A percentile compares a stretch with the other conserved stretches of the same genome.
Conservation (phyloP, 805 yeast genomes). For the Sugiyamaella floridensis region DNA sequence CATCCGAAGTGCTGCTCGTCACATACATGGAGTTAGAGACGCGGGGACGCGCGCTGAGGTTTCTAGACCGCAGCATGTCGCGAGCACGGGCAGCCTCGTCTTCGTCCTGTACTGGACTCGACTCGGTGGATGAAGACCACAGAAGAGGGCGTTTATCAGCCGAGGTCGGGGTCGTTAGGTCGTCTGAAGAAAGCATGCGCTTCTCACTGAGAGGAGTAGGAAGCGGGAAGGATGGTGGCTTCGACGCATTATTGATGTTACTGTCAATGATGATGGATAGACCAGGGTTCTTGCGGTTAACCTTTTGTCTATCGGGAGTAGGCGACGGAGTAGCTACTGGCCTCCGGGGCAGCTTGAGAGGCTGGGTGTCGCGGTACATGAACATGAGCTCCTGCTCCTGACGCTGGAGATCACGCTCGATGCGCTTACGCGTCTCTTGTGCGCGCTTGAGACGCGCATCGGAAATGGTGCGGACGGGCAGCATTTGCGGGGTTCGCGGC, state of each 20-base stretch:
- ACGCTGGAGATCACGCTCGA: conserved; percentile 3
- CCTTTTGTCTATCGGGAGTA: not conserved
- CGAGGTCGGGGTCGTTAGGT: not conserved
- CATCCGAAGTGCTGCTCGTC: not conserved
- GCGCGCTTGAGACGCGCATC: conserved; percentile 1
- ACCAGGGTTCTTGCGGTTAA: not conserved
- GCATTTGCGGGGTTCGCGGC: not conserved
- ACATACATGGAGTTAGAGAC: conserved; percentile 3
- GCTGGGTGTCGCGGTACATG: not conserved
- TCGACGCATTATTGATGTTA: not conserved
- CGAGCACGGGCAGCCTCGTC: conserved; percentile 2
- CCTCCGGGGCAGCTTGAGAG: not conserved
- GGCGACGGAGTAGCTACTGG: not conserved
- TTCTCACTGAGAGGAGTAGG: conserved; percentile 1
- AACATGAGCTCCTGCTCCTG: conserved; percentile 3
- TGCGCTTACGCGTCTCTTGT: conserved; percentile 3
- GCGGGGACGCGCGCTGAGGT: conserved; percentile 1
- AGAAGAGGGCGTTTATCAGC: conserved; percentile 5
- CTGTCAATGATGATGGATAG: not conserved
- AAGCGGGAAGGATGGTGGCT: conserved; percentile 5
- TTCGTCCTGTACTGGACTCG: not conserved
- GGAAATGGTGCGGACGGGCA: not conserved
- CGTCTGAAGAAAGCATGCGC: not conserved
- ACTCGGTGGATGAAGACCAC: not conserved
- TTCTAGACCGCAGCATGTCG: not conserved